Evolutionary conservation across 2,329 filamentous ascomycete species (phyloP), one percentile per base, ranked within the genome.

Genomic region (Pseudopyrenochaeta lycopersici): DNA sequence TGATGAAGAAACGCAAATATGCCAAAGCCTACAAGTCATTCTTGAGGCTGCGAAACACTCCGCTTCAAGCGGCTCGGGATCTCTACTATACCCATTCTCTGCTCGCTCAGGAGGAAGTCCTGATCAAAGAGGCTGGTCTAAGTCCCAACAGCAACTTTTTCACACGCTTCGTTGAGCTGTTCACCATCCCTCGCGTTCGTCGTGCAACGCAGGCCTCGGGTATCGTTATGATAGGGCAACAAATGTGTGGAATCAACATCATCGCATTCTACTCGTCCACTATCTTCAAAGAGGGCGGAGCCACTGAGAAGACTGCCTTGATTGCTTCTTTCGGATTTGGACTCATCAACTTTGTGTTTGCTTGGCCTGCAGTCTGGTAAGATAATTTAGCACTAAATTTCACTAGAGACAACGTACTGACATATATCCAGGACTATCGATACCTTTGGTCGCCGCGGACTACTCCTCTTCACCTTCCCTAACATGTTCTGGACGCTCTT

Each of bases 201-300:
- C 84, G 88, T 35, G 92, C 92, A 2, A 93, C 88, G 3, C 81
- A 90, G 27, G 91, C 91, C 5, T 89, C 90, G 1, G 90, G 88
- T 60, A 86, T 87, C 1, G 90, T 94, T 62, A 96, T 96, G 91
- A 87, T 87, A 61, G 78, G 77, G 0, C 85, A 88, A 63, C 85
- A 88, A 66, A 82, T 88, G 77, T 86, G 84, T 54, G 85, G 71
- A 7, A 72, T 78, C 59, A 80, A 78, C 60, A 78, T 75, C 61
- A 82, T 83, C 53, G 76, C 80, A 2, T 84, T 83, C 52, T 84
- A 84, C 60, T 79, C 75, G 2, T 78, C 78, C 0, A 82, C 79
- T 0, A 81, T 84, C 45, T 84, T 84, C 58, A 66, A 71, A 3
- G 64, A 82, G 23, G 81, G 78, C 2, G 80, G 80, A 1, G 77